A percentile compares a stretch with the other conserved stretches of the same genome.
Evolutionary conservation across 2,329 filamentous ascomycete species (phyloP).

Genomic region (Ascochyta viciae-villosae): DNA sequence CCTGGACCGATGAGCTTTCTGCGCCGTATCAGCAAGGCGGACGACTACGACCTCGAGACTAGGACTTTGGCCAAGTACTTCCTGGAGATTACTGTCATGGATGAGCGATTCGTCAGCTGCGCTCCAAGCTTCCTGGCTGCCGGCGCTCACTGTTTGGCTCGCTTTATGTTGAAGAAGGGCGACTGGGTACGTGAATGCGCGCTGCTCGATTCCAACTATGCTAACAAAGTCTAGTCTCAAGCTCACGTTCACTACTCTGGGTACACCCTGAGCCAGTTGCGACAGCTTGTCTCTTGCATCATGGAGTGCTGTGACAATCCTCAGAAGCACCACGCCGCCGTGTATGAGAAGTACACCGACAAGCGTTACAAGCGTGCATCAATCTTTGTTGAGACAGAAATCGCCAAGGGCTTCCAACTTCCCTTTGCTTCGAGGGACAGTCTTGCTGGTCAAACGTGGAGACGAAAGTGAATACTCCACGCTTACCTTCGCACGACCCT

Average conservation of each 20-base stretch:
- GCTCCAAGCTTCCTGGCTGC: constrained; percentile 91
- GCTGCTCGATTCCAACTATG: not conserved
- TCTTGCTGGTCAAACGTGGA: constrained; percentile 46
- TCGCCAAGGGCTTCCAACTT: constrained; percentile 67
- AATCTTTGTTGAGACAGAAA: constrained; percentile 76
- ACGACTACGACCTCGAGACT: constrained; percentile 96
- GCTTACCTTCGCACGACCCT: constrained; percentile 25
- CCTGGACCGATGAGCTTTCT: constrained; percentile 99
- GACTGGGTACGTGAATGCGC: constrained; percentile 74
- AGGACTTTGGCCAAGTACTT: constrained; percentile 97
- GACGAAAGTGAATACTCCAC: constrained; percentile 46
- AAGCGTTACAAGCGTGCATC: constrained; percentile 87
- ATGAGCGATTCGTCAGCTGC: constrained; percentile 92
- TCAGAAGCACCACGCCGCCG: constrained; percentile 79
- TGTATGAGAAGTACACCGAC: constrained; percentile 92
- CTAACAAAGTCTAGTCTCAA: constrained; percentile 67
- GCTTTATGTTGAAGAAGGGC: constrained; percentile 88
- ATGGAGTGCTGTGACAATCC: constrained; percentile 87
- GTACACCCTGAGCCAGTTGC: constrained; percentile 87
- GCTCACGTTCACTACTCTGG: constrained; percentile 91
- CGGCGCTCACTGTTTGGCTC: constrained; percentile 89
- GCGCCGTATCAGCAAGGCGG: constrained; percentile 94
- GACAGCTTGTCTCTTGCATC: constrained; percentile 77
- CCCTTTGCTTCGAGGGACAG: constrained; percentile 49
- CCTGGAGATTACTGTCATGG: constrained; percentile 95